These are phyloP conservation scores for Thermomucor indicae-seudaticae DNA, from an alignment of 371 early-diverging fungal genomes.

Conservation along the genomic window DNA sequence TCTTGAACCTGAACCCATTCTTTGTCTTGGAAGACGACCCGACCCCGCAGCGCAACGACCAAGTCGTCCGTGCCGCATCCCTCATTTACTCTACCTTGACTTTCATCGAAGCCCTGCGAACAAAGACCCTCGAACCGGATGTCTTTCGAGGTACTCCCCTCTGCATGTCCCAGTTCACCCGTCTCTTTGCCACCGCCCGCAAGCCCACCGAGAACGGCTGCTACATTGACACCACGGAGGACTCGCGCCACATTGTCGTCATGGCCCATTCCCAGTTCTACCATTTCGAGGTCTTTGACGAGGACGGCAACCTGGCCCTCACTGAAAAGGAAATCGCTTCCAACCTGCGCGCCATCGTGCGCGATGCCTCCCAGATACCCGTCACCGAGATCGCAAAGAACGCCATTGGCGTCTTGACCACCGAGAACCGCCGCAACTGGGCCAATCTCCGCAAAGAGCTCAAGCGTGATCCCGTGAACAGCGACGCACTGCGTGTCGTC, in stretches of 20 bases:
- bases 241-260: conserved; percentile 60
- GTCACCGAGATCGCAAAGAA: conserved; percentile 38
- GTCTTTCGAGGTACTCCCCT: conserved; percentile 61
- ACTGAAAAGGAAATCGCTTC: conserved; percentile 48
- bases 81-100: conserved; percentile 51
- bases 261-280: conserved; percentile 62
- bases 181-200: conserved; percentile 59
- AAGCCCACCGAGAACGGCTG: conserved; percentile 55
- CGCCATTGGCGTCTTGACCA: conserved; percentile 65
- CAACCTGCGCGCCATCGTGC: conserved; percentile 37
- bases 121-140: conserved; percentile 58
- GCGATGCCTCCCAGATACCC: conserved; percentile 35
- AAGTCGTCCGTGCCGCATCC: conserved; percentile 46
- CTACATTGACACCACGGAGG: conserved; percentile 42
- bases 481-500: conserved; percentile 54
- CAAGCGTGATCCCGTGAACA: conserved; percentile 46
- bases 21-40: conserved; percentile 53
- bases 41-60: conserved; percentile 46
- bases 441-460: conserved; percentile 46
- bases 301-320: conserved; percentile 36
- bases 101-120: conserved; percentile 43
- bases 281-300: conserved; percentile 63
- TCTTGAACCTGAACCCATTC: conserved; percentile 50
- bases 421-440: conserved; percentile 74
- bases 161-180: conserved; percentile 65